phyloP scores from a whole-genome alignment of 2,329 filamentous ascomycete genomes.

The Tolypocladium sp. region DNA sequence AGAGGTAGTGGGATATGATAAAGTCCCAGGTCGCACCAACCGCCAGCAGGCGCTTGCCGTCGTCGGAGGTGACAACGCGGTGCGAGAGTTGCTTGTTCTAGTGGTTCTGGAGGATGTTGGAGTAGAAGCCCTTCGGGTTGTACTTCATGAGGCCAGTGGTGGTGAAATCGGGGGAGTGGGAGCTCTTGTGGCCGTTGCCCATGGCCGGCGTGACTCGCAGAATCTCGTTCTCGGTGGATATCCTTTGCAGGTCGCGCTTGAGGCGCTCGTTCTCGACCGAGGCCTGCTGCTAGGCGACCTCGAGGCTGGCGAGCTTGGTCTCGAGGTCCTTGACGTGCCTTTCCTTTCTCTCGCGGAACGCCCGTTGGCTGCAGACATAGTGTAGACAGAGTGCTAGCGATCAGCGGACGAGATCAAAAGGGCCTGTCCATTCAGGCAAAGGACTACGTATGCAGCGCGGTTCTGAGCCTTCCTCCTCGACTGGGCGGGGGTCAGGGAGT shows the following conservation, averaged over 20 bases:
- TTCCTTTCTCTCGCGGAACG: slow-evolving; percentile 94
- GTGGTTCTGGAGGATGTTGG: slow-evolving; percentile 52
- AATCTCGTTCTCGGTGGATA: slow-evolving; percentile 87
- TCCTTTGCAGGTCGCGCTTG: slow-evolving; percentile 73
- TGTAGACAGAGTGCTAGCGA: too few relatives aligned
- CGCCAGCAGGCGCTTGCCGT: slow-evolving; percentile 61
- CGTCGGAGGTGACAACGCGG: slow-evolving; percentile 56
- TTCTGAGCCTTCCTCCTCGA: slow-evolving; percentile 53
- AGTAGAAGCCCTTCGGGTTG: slow-evolving; percentile 64
- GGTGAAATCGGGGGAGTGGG: slow-evolving; percentile 35
- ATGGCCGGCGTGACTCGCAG: slow-evolving; percentile 64
- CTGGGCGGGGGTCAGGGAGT: slow-evolving; percentile 46
- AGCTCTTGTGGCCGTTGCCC: slow-evolving; percentile 19
- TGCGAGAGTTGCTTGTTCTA: slow-evolving; percentile 56
- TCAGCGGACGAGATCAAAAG: background rate
- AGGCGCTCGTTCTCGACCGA: slow-evolving; percentile 79
- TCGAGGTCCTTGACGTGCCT: slow-evolving; percentile 90
- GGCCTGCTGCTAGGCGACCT: slow-evolving; percentile 63
- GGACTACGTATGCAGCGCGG: slow-evolving; percentile 45
- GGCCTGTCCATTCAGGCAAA: background rate
- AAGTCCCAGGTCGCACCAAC: slow-evolving; percentile 82
- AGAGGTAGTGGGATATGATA: slow-evolving; percentile 73
- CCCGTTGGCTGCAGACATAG: slow-evolving; percentile 62
- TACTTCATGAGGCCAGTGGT: slow-evolving; percentile 62
- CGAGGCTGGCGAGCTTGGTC: slow-evolving; percentile 68